Conservation (phyloP, 768 basidiomycete genomes). For the Amanita subjunquillea region DNA sequence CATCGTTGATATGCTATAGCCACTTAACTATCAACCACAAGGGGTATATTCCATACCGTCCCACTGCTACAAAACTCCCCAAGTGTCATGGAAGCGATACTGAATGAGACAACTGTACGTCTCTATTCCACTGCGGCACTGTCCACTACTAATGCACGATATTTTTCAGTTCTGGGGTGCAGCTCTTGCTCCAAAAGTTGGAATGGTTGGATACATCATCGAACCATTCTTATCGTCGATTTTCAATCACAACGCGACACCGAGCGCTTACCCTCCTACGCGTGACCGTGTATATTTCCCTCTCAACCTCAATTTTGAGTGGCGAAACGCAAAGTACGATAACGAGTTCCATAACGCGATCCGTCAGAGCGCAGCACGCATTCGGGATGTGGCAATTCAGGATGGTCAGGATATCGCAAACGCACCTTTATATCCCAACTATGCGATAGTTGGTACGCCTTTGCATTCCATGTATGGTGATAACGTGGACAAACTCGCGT, state of each 20-base stretch:
- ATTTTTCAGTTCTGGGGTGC: background rate
- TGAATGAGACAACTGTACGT: conserved; percentile 26
- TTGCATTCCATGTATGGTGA: conserved; percentile 30
- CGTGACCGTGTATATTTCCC: conserved; percentile 15
- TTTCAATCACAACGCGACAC: background rate
- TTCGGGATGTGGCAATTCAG: conserved; percentile 22
- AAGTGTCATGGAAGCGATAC: conserved; percentile 20
- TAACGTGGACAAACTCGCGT: conserved; percentile 23
- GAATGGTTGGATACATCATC: background rate
- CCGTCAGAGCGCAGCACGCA: conserved; percentile 20
- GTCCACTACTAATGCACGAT: no score
- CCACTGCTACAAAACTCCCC: conserved; percentile 21
- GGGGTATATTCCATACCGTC: conserved; percentile 23
- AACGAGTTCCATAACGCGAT: conserved; percentile 22
- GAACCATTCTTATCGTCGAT: background rate
- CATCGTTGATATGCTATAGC: conserved; percentile 3
- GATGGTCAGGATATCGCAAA: conserved; percentile 27
- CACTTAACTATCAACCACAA: conserved; percentile 8
- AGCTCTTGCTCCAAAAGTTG: background rate
- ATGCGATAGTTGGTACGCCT: conserved; percentile 35
- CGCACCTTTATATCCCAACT: conserved; percentile 22
- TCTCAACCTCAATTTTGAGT: conserved; percentile 16
- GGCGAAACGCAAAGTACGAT: conserved; percentile 12
- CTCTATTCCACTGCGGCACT: background rate
- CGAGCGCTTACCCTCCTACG: background rate